Evolutionary conservation across 1,284 basidiomycete species (phyloP).

Genomic region (Tremellales sp.): DNA sequence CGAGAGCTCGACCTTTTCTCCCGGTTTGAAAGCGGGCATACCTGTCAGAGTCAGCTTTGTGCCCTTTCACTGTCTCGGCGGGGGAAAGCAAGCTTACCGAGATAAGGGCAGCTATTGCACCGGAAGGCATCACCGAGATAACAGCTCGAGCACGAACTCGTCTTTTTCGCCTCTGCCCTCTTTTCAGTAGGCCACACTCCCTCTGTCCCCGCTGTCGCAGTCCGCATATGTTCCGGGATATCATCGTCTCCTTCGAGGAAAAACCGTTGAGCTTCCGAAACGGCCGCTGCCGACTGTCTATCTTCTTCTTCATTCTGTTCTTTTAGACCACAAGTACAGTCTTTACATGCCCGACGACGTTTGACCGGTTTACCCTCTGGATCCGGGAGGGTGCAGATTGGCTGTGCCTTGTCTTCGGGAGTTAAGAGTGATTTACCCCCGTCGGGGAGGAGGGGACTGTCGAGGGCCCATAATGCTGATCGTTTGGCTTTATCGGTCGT

Average conservation of each 20-base stretch:
- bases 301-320: conserved; percentile 81
- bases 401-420: conserved; percentile 51
- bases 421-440: conserved; percentile 53
- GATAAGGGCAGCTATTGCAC: conserved; percentile 91
- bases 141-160: conserved; percentile 95
- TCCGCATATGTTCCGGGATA: conserved; percentile 40
- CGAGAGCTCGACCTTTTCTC: conserved; percentile 83
- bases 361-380: conserved; percentile 46
- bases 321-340: conserved; percentile 87
- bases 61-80: conserved; percentile 3
- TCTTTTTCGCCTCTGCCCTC: conserved; percentile 63
- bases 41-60: conserved; percentile 50
- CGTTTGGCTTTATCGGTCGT: conserved; percentile 37
- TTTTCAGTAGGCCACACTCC: conserved; percentile 53
- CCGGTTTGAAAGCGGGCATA: conserved; percentile 95
- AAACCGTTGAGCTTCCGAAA: conserved; percentile 39
- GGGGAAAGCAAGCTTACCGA: conserved; percentile 59
- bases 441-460: conserved; percentile 40
- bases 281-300: conserved; percentile 45
- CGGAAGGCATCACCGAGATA: conserved; percentile 97
- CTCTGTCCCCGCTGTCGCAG: conserved; percentile 41
- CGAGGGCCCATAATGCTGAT: conserved; percentile 47
- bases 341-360: conserved; percentile 73
- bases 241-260: conserved; percentile 48
- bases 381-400: conserved; percentile 47